Evolutionary conservation across 352 stramenopile genomes (phyloP), one percentile per base, ranked within the genome.

Genomic region (Pythium periplocum): DNA sequence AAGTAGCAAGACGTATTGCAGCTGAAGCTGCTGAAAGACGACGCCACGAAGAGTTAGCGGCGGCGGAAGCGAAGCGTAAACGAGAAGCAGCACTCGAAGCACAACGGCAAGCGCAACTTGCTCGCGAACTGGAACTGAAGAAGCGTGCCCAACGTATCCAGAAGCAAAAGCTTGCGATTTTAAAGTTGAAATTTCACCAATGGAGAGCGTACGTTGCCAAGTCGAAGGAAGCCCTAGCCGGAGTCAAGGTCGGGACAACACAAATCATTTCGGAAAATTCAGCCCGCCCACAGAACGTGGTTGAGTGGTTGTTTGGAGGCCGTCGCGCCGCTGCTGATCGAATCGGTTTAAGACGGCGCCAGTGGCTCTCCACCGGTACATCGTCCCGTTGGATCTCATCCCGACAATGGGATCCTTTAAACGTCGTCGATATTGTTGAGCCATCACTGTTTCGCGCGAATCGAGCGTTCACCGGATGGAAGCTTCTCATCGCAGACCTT

Each of bases 401-500:
- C 6, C 46, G 8, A 4, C 49, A 64, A 8, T 73, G 65, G 61
- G 31, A 49, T 32, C 51, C 68, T 6, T 46, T 86, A 11, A 70
- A 87, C 40, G 51, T 75, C 12, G 40, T 57, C 2, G 57, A 49
- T 9, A 44, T 87, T 38, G 66, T 78, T 42, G 49, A 59, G 12
- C 42, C 54, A 17, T 6, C 31, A 2, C 3, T 63, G 37, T 4
- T 10, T 1, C 31, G 8, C 17, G 42, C 49, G 31, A 45, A 49
- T 34, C 44, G 40, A 9, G 31, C 34, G 2, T 37, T 4, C 4
- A 64, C 74, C 6, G 53, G 64, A 6, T 93, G 79, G 79, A 93
- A 93, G 53, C 57, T 90, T 36, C 61, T 90, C 39, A 66, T 93
- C 45, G 80, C 74, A n/a, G 80, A 93, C 58, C 55, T 93, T 9